Evolutionary conservation across 2,329 filamentous ascomycete species (phyloP).

Genomic region (Pezizomycotina sp.): DNA sequence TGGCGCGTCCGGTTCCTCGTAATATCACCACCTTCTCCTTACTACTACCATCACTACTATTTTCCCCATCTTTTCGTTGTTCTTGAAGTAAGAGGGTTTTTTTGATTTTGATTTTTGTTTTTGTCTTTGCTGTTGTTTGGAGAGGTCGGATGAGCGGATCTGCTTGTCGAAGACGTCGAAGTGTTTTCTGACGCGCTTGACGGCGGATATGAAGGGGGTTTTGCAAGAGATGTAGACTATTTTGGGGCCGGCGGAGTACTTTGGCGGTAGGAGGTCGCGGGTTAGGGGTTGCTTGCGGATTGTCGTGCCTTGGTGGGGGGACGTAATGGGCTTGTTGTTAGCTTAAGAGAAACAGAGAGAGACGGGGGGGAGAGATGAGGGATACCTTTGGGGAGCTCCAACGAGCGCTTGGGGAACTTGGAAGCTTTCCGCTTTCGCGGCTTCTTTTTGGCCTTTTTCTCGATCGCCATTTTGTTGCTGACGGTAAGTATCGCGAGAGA

Average conservation of each 20-base stretch:
- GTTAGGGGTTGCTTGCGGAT: conserved; percentile 7
- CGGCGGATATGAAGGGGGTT: conserved; percentile 50
- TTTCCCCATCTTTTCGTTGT: conserved; percentile 12
- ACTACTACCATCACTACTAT: conserved; percentile 18
- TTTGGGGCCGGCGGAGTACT: conserved; percentile 13
- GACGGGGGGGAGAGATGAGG: too few species aligned
- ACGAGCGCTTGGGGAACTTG: conserved; percentile 26
- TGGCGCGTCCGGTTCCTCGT: conserved; percentile 49
- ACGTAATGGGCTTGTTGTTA: not conserved
- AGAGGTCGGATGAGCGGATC: conserved; percentile 31
- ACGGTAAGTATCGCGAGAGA: too few species aligned
- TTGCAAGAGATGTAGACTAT: conserved; percentile 48
- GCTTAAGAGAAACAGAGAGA: not conserved
- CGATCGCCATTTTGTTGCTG: too few species aligned
- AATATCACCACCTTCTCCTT: conserved; percentile 39
- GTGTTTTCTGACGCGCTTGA: conserved; percentile 48
- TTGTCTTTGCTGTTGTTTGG: conserved; percentile 10
- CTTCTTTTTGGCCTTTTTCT: conserved; percentile 32
- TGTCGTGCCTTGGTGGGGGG: not conserved
- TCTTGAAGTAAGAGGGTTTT: conserved; percentile 32
- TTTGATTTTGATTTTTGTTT: conserved; percentile 34
- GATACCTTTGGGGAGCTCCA: conserved; percentile 4
- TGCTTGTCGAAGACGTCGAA: conserved; percentile 42
- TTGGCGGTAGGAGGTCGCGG: conserved; percentile 12
- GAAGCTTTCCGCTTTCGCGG: conserved; percentile 42